phyloP scores from a whole-genome alignment of 225 moss, liverwort and hornwort species.

The Pleurozium schreberi region DNA sequence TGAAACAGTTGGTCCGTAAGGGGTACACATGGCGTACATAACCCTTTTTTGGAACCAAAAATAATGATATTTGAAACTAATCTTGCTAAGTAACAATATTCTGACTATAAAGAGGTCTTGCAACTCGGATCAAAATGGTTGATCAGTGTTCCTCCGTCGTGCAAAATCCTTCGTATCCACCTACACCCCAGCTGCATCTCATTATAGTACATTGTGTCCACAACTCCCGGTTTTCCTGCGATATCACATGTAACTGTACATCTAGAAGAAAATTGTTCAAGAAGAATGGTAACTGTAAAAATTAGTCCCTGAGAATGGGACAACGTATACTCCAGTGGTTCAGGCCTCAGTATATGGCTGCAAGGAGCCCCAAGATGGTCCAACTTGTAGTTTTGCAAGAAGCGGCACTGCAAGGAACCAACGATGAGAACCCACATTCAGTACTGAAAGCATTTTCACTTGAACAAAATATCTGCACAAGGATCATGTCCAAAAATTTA shows the following conservation, averaged over 20 bases:
- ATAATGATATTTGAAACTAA: neutral
- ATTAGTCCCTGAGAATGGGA: slow-evolving; percentile 22
- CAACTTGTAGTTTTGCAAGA: slow-evolving; percentile 32
- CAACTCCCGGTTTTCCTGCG: neutral
- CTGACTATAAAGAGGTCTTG: neutral
- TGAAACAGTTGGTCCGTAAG: neutral
- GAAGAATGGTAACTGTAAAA: neutral
- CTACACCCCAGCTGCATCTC: neutral
- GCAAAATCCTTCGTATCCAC: neutral
- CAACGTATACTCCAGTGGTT: neutral
- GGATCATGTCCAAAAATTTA: neutral
- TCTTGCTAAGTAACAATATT: neutral
- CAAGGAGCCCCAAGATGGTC: slow-evolving; percentile 50
- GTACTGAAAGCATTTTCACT: neutral
- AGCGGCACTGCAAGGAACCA: slow-evolving; percentile 42
- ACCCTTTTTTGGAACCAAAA: neutral
- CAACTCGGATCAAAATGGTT: slow-evolving; percentile 5
- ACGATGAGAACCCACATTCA: neutral
- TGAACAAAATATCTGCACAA: neutral
- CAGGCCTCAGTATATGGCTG: slow-evolving; percentile 20
- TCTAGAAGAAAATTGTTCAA: neutral
- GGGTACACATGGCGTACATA: neutral
- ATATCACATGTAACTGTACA: neutral
- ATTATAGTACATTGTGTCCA: slow-evolving; percentile 2
- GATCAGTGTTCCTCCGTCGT: neutral